A percentile compares a stretch with the other conserved stretches of the same genome.
These are phyloP conservation scores for Forsythia suspensa DNA, from an alignment of 257 asterid genomes.

Conservation along the genomic window DNA sequence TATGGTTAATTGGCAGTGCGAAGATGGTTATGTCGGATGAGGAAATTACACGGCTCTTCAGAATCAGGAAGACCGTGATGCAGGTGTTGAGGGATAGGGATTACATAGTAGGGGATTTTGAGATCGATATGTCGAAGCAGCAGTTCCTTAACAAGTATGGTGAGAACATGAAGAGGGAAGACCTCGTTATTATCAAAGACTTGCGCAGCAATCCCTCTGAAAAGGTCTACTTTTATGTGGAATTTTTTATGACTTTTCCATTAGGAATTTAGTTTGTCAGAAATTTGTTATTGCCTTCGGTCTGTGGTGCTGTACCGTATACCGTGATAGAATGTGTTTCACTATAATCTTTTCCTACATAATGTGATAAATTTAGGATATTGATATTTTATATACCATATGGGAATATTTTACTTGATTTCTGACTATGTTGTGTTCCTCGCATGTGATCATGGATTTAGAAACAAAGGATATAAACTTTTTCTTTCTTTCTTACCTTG, in stretches of 20 bases:
- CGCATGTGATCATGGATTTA: no score
- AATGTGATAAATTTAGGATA: no score
- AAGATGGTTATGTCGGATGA: constrained; percentile 52
- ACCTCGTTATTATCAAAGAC: constrained; percentile 52
- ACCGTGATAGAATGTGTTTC: no score
- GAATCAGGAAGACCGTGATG: constrained; percentile 51
- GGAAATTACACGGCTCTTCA: constrained; percentile 39
- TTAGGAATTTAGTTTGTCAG: background rate
- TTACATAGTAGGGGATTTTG: constrained; percentile 42
- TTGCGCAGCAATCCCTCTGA: constrained; percentile 45
- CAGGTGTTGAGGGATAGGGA: constrained; percentile 53
- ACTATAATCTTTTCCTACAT: no score
- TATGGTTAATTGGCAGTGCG: constrained; percentile 11
- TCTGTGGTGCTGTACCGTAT: no score
- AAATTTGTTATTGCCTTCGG: background rate
- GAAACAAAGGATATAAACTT: no score
- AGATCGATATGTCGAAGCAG: constrained; percentile 45
- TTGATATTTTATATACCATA: no score
- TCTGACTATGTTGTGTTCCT: no score
- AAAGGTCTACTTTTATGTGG: background rate
- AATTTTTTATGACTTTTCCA: background rate
- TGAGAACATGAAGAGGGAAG: constrained; percentile 78
- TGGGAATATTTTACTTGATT: no score
- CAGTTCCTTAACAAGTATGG: constrained; percentile 45
- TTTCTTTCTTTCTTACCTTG: background rate